Base-by-base conservation (phyloP, 768 basidiomycete genomes). In the Xerocomus brunneocitrinus region DNA sequence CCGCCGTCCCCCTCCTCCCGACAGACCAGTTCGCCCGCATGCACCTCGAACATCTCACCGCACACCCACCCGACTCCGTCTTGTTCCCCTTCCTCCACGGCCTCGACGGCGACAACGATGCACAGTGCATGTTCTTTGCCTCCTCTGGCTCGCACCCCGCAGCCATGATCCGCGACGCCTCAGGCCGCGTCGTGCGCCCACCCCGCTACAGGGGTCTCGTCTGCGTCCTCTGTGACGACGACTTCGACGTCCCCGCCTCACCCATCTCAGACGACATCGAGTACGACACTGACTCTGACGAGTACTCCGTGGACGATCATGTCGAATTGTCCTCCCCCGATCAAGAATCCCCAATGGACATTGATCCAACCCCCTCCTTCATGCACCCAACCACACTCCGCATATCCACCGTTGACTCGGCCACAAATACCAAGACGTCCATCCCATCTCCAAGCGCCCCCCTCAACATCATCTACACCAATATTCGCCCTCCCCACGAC, bases 81-180 rank as follows among this genome's bases (percentile, higher is more conserved):
- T 80, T 94, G 53, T 95, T 95, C 67, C 92, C 92, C 0, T 95
- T 93, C 72, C 73, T 92, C 14, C 92, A 94, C 62, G 89, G 91
- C 41, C 76, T 94, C 55, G 91, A 94, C 62, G 85, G 89, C 58
- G 78, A 84, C 54, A 91, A 91, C 64, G 70, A 79, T 14, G 83
- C 84, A 0, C 91, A 92, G 72, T 90, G 88, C 62, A 76, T 79
- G 22, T 94, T 94, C 76, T 95, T 95, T 65, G 77, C 80, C 1
- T 52, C 58, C 30, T 16, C 62, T 10, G 64, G 22, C 7, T 28
- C n/a, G 0, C 58, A 63, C 8, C 60, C 64, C 3, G 56, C 67
- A 0, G 58, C 51, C 27, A 65, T 68, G 66, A 32, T 65, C 0
- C 67, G 66, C 38, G 67, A 69, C 47, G 0, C 36, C 2, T 35